Base-by-base conservation (phyloP, 176 grass and related monocot species). In the Eremochloa ophiuroides region DNA sequence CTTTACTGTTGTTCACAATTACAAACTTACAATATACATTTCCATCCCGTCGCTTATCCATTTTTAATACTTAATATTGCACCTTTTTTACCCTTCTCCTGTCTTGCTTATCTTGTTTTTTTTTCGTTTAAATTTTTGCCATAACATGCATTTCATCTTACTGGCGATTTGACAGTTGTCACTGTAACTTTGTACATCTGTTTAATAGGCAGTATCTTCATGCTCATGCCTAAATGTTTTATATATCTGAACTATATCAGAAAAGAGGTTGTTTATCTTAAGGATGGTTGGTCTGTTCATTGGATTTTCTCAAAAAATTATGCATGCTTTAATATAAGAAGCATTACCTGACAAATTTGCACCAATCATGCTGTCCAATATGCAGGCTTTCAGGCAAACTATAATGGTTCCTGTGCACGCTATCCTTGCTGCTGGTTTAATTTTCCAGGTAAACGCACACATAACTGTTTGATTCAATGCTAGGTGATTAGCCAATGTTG, bases 331-430 rank as follows among this genome's bases (percentile, higher is more conserved):
- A 46, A n/a, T 66, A 30, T 62, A 81, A 50, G 53, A 22, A 13
- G 12, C 67, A 31, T 30, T 73, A 71, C 29, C 7, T 80, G 48
- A 22, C 62, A 11, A 38, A 37, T 51, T 85, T 65, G 12, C 75
- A 48, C 66, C 63, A 58, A 79, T 84, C 10, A 69, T 83, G 5
- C 17, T 42, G 8, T 75, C 55, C 35, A 56, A 81, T 50, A 85
- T 96, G 73, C 84, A 99, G 97, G 89, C 80, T 76, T 95, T 99
- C 83, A 91, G 93, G 64, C 14, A 69, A 62, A 71, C 25, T 83
- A 80, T 99, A 69, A 99, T 99, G 97, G 80, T 99, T 50, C 93
- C 91, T 79, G 41, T 85, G 44, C 93, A 99, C 87, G 79, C 87
- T 86, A 33, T 71, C 39, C 84, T 99, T 85, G 93, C 96, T 35